Evolutionary conservation across 2,329 filamentous ascomycete species (phyloP).

Genomic region (Periconia digitata): DNA sequence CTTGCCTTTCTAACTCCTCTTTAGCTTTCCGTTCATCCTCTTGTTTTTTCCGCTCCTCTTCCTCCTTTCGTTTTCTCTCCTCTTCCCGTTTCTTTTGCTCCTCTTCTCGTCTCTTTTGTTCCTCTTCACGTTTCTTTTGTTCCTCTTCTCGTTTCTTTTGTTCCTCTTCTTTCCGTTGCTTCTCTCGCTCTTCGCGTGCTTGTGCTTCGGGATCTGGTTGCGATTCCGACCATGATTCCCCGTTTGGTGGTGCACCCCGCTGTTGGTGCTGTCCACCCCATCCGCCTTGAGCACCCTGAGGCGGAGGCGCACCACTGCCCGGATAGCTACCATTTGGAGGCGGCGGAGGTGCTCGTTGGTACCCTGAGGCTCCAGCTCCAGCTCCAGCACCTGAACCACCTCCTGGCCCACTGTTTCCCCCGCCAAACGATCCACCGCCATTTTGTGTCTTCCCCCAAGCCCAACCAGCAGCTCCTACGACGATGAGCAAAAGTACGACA

Average conservation of each 20-base stretch:
- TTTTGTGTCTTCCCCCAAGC: slow-evolving; percentile 67
- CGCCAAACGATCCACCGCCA: slow-evolving; percentile 45
- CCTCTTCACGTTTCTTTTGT: slow-evolving; percentile 46
- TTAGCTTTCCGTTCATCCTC: slow-evolving; percentile 52
- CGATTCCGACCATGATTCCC: slow-evolving; percentile 27
- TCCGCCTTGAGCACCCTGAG: slow-evolving; percentile 26
- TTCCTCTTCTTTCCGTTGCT: slow-evolving; percentile 42
- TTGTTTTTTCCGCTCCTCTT: slow-evolving; percentile 45
- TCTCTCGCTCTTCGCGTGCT: slow-evolving; percentile 36
- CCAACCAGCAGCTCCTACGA: slow-evolving; percentile 78
- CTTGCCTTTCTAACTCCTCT: slow-evolving; percentile 51
- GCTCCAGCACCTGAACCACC: slow-evolving; percentile 33
- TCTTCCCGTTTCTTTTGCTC: slow-evolving; percentile 55
- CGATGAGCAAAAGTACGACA: slow-evolving; percentile 70
- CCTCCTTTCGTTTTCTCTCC: slow-evolving; percentile 47
- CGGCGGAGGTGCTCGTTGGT: slow-evolving; percentile 32
- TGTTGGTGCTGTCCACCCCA: slow-evolving; percentile 34
- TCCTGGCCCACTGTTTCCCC: slow-evolving; percentile 28
- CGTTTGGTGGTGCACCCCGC: slow-evolving; percentile 32
- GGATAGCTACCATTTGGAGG: slow-evolving; percentile 38
- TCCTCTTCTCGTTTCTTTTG: slow-evolving; percentile 41
- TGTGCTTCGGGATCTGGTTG: slow-evolving; percentile 14
- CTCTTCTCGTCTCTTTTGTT: slow-evolving; percentile 65
- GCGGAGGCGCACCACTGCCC: slow-evolving; percentile 32
- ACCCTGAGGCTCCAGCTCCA: slow-evolving; percentile 25